These are phyloP conservation scores for Exophiala mesophila DNA, from an alignment of 2,329 filamentous ascomycete species.

Conservation along the genomic window DNA sequence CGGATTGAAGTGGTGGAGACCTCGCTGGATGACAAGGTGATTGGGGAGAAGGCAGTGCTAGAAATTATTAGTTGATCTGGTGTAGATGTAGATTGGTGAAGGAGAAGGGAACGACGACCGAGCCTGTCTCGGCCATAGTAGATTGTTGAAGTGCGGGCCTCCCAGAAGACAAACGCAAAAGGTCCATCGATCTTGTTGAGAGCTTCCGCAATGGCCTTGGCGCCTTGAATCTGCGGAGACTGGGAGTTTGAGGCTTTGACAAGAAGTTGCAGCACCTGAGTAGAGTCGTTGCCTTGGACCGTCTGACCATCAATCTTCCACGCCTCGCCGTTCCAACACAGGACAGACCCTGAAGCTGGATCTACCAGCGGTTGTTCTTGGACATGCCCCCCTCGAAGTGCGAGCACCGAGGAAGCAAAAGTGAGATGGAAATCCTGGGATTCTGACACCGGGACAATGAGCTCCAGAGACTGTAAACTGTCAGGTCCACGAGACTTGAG, in stretches of 20 bases:
- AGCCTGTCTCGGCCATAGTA: slow-evolving; percentile 85
- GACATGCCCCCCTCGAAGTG: slow-evolving; percentile 70
- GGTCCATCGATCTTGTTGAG: slow-evolving; percentile 68
- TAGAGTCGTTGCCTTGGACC: slow-evolving; percentile 72
- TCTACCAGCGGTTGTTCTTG: slow-evolving; percentile 69
- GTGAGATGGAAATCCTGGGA: slow-evolving; percentile 43
- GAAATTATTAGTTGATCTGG: slow-evolving; percentile 55
- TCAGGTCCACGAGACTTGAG: slow-evolving; percentile 43
- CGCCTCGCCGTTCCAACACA: slow-evolving; percentile 98
- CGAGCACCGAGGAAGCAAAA: slow-evolving; percentile 82
- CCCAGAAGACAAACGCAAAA: slow-evolving; percentile 83
- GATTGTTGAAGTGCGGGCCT: slow-evolving; percentile 56
- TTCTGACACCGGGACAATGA: slow-evolving; percentile 21
- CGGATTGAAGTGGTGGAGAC: slow-evolving; percentile 82
- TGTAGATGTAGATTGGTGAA: slow-evolving; percentile 41
- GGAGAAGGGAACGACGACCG: slow-evolving; percentile 69
- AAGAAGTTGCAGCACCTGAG: slow-evolving; percentile 61
- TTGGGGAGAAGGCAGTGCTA: slow-evolving; percentile 67
- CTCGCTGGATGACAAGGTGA: slow-evolving; percentile 47
- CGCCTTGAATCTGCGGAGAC: slow-evolving; percentile 19
- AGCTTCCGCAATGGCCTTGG: slow-evolving; percentile 41
- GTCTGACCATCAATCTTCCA: slow-evolving; percentile 64
- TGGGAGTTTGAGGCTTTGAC: slow-evolving; percentile 35
- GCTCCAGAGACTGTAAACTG: slow-evolving; percentile 32
- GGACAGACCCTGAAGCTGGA: slow-evolving; percentile 52